Evolutionary conservation across 768 basidiomycete species (phyloP).

Genomic region (Lanmaoa pseudosensibilis): DNA sequence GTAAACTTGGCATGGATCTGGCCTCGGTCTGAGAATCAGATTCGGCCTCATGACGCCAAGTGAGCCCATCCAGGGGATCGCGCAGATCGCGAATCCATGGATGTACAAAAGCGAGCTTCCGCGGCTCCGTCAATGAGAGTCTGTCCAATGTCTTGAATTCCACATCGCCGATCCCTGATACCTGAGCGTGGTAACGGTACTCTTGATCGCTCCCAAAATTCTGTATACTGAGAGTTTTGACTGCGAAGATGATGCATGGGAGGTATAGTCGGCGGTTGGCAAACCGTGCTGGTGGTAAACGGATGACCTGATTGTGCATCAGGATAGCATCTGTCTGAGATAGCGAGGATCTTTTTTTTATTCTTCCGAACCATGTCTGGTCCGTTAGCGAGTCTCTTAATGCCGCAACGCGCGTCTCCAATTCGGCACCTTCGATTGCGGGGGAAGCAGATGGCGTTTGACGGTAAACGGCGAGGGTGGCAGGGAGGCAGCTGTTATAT

Average conservation of each 20-base stretch:
- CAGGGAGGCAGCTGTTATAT: conserved; percentile 17
- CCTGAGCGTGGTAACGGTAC: too few species aligned
- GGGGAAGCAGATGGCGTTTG: neutral
- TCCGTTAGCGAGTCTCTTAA: neutral
- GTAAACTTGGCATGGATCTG: neutral
- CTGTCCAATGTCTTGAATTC: neutral
- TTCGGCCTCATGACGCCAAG: neutral
- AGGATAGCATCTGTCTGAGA: neutral
- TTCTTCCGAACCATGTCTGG: too few species aligned
- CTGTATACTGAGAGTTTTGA: neutral
- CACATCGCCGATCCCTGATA: too few species aligned
- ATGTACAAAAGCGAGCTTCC: too few species aligned
- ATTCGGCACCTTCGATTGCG: neutral
- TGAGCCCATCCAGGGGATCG: too few species aligned
- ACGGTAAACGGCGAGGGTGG: neutral
- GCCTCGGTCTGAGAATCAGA: neutral
- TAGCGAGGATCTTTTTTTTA: too few species aligned
- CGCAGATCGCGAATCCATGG: too few species aligned
- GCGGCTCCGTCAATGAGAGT: too few species aligned
- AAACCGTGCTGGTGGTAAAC: neutral
- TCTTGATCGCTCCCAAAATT: neutral
- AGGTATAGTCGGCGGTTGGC: neutral
- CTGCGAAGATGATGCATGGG: conserved; percentile 2
- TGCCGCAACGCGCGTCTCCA: too few species aligned
- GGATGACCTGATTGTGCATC: neutral